phyloP scores from a whole-genome alignment of 2,329 filamentous ascomycete genomes.

The Dothiorella sarmentorum region DNA sequence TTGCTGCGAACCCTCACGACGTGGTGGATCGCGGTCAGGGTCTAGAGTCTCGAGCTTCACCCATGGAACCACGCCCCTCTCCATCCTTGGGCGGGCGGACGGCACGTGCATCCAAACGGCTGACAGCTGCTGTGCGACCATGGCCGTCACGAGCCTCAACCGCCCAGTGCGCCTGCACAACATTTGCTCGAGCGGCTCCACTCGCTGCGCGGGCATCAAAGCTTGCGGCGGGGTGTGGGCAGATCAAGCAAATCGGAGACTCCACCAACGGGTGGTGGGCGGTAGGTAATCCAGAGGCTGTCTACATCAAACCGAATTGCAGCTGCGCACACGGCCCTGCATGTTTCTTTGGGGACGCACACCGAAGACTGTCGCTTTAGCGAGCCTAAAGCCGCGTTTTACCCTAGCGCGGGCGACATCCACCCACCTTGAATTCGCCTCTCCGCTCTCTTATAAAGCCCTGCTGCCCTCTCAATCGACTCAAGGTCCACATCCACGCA shows the following conservation, averaged over 20 bases:
- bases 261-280: slow-evolving; percentile 7
- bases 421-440: slow-evolving; percentile 13
- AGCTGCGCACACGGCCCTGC: slow-evolving; percentile 11
- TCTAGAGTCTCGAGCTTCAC: too few relatives aligned
- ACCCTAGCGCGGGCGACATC: slow-evolving; percentile 10
- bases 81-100: not conserved
- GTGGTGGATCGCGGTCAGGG: too few relatives aligned
- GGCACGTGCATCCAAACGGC: not conserved
- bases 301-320: slow-evolving; percentile 13
- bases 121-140: slow-evolving; percentile 17
- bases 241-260: not conserved
- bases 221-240: slow-evolving; percentile 8
- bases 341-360: slow-evolving; percentile 14
- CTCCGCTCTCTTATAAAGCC: slow-evolving; percentile 9
- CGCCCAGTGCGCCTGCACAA: slow-evolving; percentile 4
- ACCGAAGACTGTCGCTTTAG: slow-evolving; percentile 15
- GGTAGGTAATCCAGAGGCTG: not conserved
- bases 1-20: not conserved
- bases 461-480: not conserved
- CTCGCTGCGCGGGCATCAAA: slow-evolving; percentile 16
- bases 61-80: too few relatives aligned
- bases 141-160: slow-evolving; percentile 16
- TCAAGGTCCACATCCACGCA: slow-evolving; percentile 2
- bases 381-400: too few relatives aligned
- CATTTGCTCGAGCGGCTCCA: slow-evolving; percentile 16